Percentiles rank a stretch among this genome's conserved stretches.
Evolutionary conservation across 805 yeast genomes (phyloP).

Genomic region (Metschnikowia vanudenii): DNA sequence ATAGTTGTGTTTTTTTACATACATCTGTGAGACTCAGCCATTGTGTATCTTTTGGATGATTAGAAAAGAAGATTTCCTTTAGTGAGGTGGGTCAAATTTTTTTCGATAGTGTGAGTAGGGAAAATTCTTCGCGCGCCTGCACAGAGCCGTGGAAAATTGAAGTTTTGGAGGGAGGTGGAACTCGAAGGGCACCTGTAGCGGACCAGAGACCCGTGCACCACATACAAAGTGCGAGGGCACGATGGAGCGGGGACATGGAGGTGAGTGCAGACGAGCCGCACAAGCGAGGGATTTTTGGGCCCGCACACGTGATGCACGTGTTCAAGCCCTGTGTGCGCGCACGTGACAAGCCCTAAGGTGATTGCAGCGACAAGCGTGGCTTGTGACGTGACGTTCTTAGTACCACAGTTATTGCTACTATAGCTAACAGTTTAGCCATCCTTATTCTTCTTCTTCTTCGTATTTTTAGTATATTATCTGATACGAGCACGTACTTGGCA

Average conservation of each 20-base stretch:
- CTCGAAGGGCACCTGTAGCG: neutral
- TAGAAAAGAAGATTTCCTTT: slow-evolving; percentile 13
- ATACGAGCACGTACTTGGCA: too few species aligned
- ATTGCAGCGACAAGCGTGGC: too few species aligned
- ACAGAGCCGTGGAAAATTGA: slow-evolving; percentile 2
- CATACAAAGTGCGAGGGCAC: too few species aligned
- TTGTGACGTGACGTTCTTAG: too few species aligned
- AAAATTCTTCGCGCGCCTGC: slow-evolving; percentile 21
- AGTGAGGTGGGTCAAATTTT: slow-evolving; percentile 14
- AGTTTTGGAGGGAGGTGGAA: neutral
- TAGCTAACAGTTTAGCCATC: too few species aligned
- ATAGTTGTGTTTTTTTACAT: slow-evolving; percentile 54
- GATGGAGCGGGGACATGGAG: too few species aligned
- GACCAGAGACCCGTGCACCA: slow-evolving; percentile 12
- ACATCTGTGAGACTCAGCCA: slow-evolving; percentile 99
- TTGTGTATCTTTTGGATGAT: slow-evolving; percentile 39
- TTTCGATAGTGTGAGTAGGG: slow-evolving; percentile 19
- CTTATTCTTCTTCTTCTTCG: too few species aligned
- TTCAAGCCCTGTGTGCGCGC: slow-evolving; percentile 15
- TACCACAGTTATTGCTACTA: too few species aligned
- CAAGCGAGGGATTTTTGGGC: neutral
- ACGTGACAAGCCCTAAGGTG: slow-evolving; percentile 23
- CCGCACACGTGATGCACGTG: slow-evolving; percentile 6
- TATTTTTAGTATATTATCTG: too few species aligned
- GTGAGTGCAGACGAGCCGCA: too few species aligned